A percentile compares a stretch with the other conserved stretches of the same genome.
Conservation (phyloP, 177 flowering plant species). For the Tripterygium wilfordii region DNA sequence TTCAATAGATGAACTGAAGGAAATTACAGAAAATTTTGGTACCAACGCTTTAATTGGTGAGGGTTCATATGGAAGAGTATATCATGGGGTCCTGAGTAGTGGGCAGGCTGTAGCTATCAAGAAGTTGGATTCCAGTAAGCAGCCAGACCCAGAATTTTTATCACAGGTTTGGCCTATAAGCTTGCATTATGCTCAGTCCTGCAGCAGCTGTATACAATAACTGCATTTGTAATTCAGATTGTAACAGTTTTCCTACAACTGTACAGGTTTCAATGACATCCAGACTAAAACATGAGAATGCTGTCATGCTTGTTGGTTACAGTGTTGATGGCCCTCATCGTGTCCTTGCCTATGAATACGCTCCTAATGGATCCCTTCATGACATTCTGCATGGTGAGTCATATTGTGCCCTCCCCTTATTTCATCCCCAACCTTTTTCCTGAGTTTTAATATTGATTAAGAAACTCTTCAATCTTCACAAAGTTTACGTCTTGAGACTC, state of each 20-base stretch:
- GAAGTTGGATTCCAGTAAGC: conserved; percentile 52
- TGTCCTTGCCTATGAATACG: conserved; percentile 62
- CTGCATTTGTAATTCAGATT: conserved; percentile 1
- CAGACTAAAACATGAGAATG: conserved; percentile 54
- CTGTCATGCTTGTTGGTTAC: conserved; percentile 57
- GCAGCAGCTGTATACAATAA: background rate
- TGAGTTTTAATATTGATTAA: too few relatives aligned
- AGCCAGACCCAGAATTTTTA: conserved; percentile 52
- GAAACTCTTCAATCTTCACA: too few relatives aligned
- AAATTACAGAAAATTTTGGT: conserved; percentile 54
- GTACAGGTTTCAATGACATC: conserved; percentile 68
- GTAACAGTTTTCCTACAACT: background rate
- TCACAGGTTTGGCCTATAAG: conserved; percentile 37
- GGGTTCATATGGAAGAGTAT: conserved; percentile 66
- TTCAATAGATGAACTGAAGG: conserved; percentile 58
- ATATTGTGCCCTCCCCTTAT: background rate
- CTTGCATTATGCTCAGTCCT: conserved; percentile 1
- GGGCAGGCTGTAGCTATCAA: conserved; percentile 48
- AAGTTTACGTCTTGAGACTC: too few relatives aligned
- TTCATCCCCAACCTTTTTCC: too few relatives aligned
- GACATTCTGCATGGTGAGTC: conserved; percentile 55
- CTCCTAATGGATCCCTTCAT: conserved; percentile 67
- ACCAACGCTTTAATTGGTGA: conserved; percentile 56
- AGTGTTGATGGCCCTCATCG: conserved; percentile 61
- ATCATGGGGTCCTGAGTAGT: conserved; percentile 39